Conservation (phyloP, 1,284 basidiomycete genomes). For the Ceratobasidium sp. region DNA sequence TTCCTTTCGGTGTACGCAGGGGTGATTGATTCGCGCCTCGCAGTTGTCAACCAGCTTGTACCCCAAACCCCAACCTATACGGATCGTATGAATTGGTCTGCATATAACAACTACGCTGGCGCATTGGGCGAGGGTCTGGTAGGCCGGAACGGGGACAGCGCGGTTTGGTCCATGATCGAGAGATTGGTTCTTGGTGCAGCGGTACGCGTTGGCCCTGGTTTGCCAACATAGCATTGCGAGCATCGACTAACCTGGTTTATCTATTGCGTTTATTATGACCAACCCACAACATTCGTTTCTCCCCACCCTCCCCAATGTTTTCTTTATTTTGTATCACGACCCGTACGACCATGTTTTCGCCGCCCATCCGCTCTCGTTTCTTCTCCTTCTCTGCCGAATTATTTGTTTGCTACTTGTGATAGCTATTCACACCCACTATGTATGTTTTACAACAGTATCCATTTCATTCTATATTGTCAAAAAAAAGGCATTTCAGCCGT, state of each 20-base stretch:
- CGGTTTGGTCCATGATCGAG: conserved; percentile 42
- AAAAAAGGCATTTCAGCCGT: conserved; percentile 1
- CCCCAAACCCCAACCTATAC: conserved; percentile 70
- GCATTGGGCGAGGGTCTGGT: conserved; percentile 65
- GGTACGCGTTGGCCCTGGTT: conserved; percentile 71
- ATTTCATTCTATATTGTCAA: conserved; percentile 32
- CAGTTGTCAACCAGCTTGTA: conserved; percentile 40
- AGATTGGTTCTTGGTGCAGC: conserved; percentile 62
- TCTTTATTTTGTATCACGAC: conserved; percentile 20
- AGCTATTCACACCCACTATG: conserved; percentile 29
- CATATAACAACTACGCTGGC: conserved; percentile 71
- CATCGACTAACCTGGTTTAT: conserved; percentile 7
- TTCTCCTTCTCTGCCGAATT: conserved; percentile 6
- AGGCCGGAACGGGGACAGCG: conserved; percentile 28
- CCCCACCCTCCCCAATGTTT: conserved; percentile 15
- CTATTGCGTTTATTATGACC: conserved; percentile 37
- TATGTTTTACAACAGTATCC: conserved; percentile 42
- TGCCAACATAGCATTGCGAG: conserved; percentile 62
- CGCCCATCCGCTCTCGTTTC: conserved; percentile 7
- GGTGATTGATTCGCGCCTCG: background rate
- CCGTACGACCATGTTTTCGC: background rate
- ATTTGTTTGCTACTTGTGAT: conserved; percentile 17
- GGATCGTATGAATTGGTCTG: conserved; percentile 76
- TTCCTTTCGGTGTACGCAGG: background rate
- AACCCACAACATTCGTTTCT: conserved; percentile 35